Evolutionary conservation across 2,329 filamentous ascomycete genomes (phyloP), one percentile per base, ranked within the genome.

Genomic region (Ambrosiella beaveri): DNA sequence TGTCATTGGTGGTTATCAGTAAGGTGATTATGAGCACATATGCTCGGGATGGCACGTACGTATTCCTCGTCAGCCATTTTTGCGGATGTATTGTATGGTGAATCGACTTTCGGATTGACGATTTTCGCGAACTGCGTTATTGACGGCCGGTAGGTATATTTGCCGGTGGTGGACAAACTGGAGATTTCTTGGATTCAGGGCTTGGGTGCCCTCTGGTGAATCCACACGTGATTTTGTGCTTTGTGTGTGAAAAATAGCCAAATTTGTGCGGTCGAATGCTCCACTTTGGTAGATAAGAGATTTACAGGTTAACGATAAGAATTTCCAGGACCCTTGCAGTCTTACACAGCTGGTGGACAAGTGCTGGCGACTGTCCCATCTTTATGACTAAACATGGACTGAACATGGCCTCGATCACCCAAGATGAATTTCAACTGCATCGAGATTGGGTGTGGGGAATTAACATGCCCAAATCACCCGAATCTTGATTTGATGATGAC

Each of bases 21-120:
- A 36, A 15, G 44, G 40, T 41, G 13, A 37, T 45, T 40, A 15
- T 13, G 58, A 53, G 53, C 59, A 58, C 54, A 45, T 44, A 49
- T 19, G 45, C 45, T 47, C 52, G 45, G 59, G 60, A 56, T 62
- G 59, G 61, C 65, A 86, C 86, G 75, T 80, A 90, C 86, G 79
- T 93, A 93, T 78, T 89, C 85, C 69, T 75, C 71, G 80, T 91
- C 87, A 83, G 87, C 87, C 87, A 91, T 91, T 77, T 69, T 77
- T 72, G 71, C 73, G 74, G 71, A 74, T 67, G 68, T 69, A 66
- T 69, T 64, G 59, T 60, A 53, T 60, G 51, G 56, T 60, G 44
- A 58, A 60, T 60, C 57, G 44, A 55, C 44, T 60, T 58, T 58
- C 56, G 56, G 57, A 59, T 61, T 61, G 53, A 59, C 56, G 53